Conservation (phyloP, 2,329 filamentous ascomycete genomes). For the Penicillium brevicompactum region DNA sequence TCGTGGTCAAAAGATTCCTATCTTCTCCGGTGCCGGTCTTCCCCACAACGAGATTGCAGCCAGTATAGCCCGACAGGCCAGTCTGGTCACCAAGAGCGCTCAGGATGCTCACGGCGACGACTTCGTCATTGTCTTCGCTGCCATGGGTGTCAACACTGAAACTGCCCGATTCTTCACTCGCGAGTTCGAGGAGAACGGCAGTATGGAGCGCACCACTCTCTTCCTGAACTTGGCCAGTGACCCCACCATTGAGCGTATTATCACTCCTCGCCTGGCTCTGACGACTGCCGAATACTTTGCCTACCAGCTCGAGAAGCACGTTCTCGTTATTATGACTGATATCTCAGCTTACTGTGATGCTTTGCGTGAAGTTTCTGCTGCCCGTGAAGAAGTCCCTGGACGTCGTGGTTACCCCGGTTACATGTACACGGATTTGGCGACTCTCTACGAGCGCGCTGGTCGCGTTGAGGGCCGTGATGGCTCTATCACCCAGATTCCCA, state of each 20-base stretch:
- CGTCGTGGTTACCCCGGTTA: slow-evolving; percentile 99
- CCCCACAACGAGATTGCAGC: slow-evolving; percentile 99
- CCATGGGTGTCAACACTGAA: slow-evolving; percentile 99
- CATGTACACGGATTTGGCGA: slow-evolving; percentile 99
- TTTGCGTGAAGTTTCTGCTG: slow-evolving; percentile 96
- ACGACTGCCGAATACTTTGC: slow-evolving; percentile 99
- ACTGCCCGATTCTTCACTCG: slow-evolving; percentile 97
- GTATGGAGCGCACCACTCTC: slow-evolving; percentile 92
- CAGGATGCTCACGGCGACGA: slow-evolving; percentile 98
- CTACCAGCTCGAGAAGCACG: slow-evolving; percentile 99
- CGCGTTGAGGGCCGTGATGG: slow-evolving; percentile 96
- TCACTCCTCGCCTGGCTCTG: slow-evolving; percentile 94
- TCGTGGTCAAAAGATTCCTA: slow-evolving; percentile 98
- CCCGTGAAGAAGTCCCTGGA: slow-evolving; percentile 97
- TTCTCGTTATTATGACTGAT: slow-evolving; percentile 97
- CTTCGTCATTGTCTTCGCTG: slow-evolving; percentile 99
- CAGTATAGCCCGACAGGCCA: slow-evolving; percentile 96
- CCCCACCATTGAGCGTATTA: slow-evolving; percentile 99
- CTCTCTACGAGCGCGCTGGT: slow-evolving; percentile 98
- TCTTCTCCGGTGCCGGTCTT: slow-evolving; percentile 97
- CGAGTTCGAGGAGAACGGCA: slow-evolving; percentile 99
- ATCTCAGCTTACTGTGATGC: slow-evolving; percentile 98
- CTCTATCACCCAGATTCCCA: slow-evolving; percentile 98
- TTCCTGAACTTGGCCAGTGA: slow-evolving; percentile 99
- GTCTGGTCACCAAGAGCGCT: slow-evolving; percentile 92